Base-by-base conservation (phyloP, 495 filamentous ascomycete genomes). In the Xanthoparmelia taractica region DNA sequence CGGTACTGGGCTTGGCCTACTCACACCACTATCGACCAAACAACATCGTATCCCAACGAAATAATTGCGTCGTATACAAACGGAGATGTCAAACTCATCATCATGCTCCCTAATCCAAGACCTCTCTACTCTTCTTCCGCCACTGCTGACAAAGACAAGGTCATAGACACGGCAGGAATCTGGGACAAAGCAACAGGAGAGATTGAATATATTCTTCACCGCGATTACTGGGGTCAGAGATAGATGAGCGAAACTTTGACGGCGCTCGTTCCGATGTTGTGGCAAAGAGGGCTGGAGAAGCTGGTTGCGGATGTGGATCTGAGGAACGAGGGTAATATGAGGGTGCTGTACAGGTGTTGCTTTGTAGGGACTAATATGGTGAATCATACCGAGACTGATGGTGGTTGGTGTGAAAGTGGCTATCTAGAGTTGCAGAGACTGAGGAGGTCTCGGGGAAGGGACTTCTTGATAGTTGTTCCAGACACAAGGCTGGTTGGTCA, bases 61-160 rank as follows among this genome's bases (percentile, higher is more conserved):
- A 92, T 90, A 73, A 82, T 90, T 33, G 82, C 86, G 71, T 94
- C 90, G 6, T 89, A 90, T 37, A 94, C 67, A 67, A 82, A 90
- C 36, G 64, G 67, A 40, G 23, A 43, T 25, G 25, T 63, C n/a
- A 64, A 68, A 29, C 66, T 64, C 29, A 50, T 48, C 8, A 57
- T 68, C 58, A 60, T 67, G 10, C 63, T 66, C 29, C 50, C 43
- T 29, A 15, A 17, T 45, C 56, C 34, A n/a, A 11, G 4, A 15
- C 13, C 33, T 12, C 8, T 48, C 12, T n/a, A 38, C 13, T 10
- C 15, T 40, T 50, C 38, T 18, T 20, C 55, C 56, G 20, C 29
- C 27, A 25, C 17, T 54, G 29, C 8, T 7, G 8, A 17, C 17
- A 54, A 54, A 54, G 27, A 20, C 2, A 59, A 52, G 11, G 54